phyloP scores from a whole-genome alignment of 306 rosid species.

The Rubus idaeus region DNA sequence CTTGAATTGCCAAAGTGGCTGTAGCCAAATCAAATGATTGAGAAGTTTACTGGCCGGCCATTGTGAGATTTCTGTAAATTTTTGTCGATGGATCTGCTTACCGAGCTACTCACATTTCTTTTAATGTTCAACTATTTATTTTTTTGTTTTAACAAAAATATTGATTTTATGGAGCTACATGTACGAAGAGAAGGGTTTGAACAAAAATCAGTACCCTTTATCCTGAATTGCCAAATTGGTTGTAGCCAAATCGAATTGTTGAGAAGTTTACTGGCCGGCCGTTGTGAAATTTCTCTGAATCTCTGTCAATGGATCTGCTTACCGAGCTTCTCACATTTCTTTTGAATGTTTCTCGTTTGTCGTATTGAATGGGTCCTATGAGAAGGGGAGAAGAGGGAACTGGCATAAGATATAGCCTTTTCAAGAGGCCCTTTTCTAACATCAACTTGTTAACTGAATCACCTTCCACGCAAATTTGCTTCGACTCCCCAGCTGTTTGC shows the following conservation, averaged over 20 bases:
- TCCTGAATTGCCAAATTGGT: conserved; percentile 90
- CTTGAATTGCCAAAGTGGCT: conserved; percentile 89
- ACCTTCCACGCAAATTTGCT: conserved; percentile 60
- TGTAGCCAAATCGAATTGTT: conserved; percentile 46
- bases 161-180: conserved; percentile 39
- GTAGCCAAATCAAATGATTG: conserved; percentile 42
- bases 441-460: conserved; percentile 27
- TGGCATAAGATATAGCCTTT: conserved; percentile 44
- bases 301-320: conserved; percentile 69
- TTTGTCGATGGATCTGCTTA: conserved; percentile 68
- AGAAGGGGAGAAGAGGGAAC: conserved; percentile 65
- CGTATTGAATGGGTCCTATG: conserved; percentile 10
- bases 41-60: conserved; percentile 81
- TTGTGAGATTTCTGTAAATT: conserved; percentile 42
- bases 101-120: conserved; percentile 61
- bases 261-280: conserved; percentile 78
- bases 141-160: background rate
- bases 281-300: conserved; percentile 43
- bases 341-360: background rate
- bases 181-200: conserved; percentile 74
- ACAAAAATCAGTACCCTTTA: conserved; percentile 37
- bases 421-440: conserved; percentile 62
- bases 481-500: conserved; percentile 38
- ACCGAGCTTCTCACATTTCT: conserved; percentile 70
- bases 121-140: background rate